Base-by-base conservation (phyloP, 768 basidiomycete species). In the Kwoniella shandongensis region DNA sequence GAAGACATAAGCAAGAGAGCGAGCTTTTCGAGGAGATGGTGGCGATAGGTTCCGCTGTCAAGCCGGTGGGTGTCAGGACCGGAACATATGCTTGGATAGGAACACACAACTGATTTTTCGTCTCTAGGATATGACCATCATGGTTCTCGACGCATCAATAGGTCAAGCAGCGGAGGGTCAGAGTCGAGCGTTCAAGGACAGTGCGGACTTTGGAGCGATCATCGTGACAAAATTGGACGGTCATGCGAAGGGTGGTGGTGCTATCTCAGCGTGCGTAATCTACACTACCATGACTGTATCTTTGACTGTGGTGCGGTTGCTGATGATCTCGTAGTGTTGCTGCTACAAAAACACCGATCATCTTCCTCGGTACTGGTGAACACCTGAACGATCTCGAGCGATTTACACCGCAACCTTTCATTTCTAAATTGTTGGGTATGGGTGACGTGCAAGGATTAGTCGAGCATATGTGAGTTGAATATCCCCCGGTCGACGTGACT, bases 181-280 rank as follows among this genome's bases (percentile, higher is more conserved):
- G 72, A 88, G 88, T 75, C 84, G 85, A 39, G 96, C 96, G 1
- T 99, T 99, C 82, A 99, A 99, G 78, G 94, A 98, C 61, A 91
- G 88, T 59, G 89, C 92, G 20, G 85, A 96, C 73, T 99, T 99
- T 74, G 96, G 94, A 55, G 96, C 94, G 1, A 99, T 99, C 64
- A 96, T 99, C 58, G 96, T 99, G 15, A 99, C 96, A 11, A 99
- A 99, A 79, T 91, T 99, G 86, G 96, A 99, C 67, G 96, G 96
- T 3, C 96, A 99, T 69, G 96, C 96, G 1, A 98, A 96, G 75
- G 96, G 96, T 54, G 96, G 96, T 76, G 96, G 96, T 22, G 96
- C 96, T 27, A 98, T 99, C 59, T 99, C 96, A 42, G 94, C 94
- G 94, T 97, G 79, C 58, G 91, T 82, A 41, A 17, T 22, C 17